Conservation (phyloP, 805 yeast species). For the Maudiozyma turicensis region DNA sequence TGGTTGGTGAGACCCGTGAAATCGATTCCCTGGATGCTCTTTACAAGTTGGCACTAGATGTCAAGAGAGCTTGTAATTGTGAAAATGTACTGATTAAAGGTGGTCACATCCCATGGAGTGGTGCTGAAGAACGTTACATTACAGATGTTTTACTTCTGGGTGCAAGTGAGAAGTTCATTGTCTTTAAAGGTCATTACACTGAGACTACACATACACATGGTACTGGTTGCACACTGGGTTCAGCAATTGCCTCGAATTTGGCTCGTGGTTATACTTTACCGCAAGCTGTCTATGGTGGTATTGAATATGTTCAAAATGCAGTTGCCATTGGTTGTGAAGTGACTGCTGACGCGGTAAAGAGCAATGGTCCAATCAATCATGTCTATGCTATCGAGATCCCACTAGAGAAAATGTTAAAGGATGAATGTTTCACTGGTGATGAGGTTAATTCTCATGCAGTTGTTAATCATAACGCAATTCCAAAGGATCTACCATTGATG, state of each 20-base stretch:
- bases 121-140: slow-evolving; percentile 28
- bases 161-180: slow-evolving; percentile 25
- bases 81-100: slow-evolving; percentile 63
- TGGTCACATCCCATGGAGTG: slow-evolving; percentile 52
- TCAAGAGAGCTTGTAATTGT: slow-evolving; percentile 35
- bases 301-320: slow-evolving; percentile 60
- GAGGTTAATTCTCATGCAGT: slow-evolving; percentile 4
- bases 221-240: slow-evolving; percentile 81
- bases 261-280: slow-evolving; percentile 43
- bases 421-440: slow-evolving; percentile 24
- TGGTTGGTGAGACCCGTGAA: slow-evolving; percentile 22
- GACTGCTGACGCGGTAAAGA: slow-evolving; percentile 31
- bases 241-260: slow-evolving; percentile 67
- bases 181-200: slow-evolving; percentile 39
- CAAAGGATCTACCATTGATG: slow-evolving; percentile 4
- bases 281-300: slow-evolving; percentile 45
- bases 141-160: slow-evolving; percentile 48
- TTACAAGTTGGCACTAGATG: slow-evolving; percentile 30
- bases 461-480: background rate
- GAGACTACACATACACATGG: slow-evolving; percentile 64
- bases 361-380: slow-evolving; percentile 75
- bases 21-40: slow-evolving; percentile 34
- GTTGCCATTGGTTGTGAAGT: slow-evolving; percentile 38
- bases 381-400: slow-evolving; percentile 32
- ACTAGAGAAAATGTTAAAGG: slow-evolving; percentile 28